phyloP scores from a whole-genome alignment of 352 stramenopile species.

The Phytophthora fragariae region DNA sequence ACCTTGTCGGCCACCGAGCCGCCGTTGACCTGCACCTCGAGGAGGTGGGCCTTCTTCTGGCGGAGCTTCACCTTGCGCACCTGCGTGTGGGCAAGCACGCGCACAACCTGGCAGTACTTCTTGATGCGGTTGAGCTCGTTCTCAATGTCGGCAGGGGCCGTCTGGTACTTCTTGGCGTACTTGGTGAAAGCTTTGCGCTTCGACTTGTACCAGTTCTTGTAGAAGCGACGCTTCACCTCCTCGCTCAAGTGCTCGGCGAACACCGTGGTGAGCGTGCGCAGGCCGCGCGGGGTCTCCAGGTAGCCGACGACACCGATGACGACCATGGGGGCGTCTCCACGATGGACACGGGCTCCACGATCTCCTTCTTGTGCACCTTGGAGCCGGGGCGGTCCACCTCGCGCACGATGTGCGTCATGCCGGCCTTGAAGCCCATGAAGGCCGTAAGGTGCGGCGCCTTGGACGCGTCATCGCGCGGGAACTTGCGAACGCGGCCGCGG shows the following conservation, averaged over 20 bases:
- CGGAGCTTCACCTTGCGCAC: slow-evolving; percentile 99
- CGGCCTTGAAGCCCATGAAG: slow-evolving; percentile 99
- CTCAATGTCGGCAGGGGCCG: slow-evolving; percentile 92
- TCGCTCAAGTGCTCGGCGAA: slow-evolving; percentile 99
- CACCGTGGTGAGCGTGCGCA: slow-evolving; percentile 99
- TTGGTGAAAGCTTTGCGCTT: slow-evolving; percentile 99
- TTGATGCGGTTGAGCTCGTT: slow-evolving; percentile 99
- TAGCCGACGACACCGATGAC: slow-evolving; percentile 99
- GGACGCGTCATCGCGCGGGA: slow-evolving; percentile 97
- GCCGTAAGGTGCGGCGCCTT: slow-evolving; percentile 98
- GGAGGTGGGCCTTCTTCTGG: slow-evolving; percentile 99
- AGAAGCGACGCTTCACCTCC: slow-evolving; percentile 99
- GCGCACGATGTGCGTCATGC: slow-evolving; percentile 99
- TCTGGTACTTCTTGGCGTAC: slow-evolving; percentile 99
- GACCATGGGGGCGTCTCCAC: slow-evolving; percentile 99
- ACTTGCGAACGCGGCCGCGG: slow-evolving; percentile 98
- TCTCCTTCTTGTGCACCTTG: slow-evolving; percentile 99
- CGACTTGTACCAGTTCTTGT: slow-evolving; percentile 99
- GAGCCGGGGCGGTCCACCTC: slow-evolving; percentile 99
- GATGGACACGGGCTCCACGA: slow-evolving; percentile 99
- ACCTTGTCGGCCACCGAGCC: slow-evolving; percentile 98
- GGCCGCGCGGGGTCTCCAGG: slow-evolving; percentile 98
- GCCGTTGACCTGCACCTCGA: slow-evolving; percentile 99
- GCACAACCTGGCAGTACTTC: slow-evolving; percentile 99
- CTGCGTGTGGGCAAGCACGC: slow-evolving; percentile 99